These are phyloP conservation scores for Nigrospora osmanthi DNA, from an alignment of 2,329 filamentous ascomycete genomes.

Conservation along the genomic window DNA sequence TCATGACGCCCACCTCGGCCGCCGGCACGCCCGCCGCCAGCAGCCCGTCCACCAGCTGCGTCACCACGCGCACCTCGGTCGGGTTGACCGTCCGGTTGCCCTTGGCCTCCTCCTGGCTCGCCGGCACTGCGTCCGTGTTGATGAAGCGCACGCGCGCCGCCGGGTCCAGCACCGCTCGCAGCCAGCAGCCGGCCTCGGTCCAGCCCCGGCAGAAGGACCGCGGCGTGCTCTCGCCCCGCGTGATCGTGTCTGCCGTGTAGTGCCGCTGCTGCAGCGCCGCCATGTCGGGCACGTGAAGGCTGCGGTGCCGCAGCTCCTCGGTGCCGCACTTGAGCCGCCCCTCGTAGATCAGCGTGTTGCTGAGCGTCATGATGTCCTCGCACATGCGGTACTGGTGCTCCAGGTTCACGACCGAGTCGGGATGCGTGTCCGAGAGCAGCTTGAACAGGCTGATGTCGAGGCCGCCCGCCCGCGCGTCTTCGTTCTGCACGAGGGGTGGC, in stretches of 20 bases:
- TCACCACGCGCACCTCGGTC: slow-evolving; percentile 69
- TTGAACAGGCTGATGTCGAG: slow-evolving; percentile 93
- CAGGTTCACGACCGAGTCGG: slow-evolving; percentile 79
- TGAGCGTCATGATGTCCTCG: slow-evolving; percentile 90
- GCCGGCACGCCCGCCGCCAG: slow-evolving; percentile 68
- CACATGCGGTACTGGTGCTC: slow-evolving; percentile 99
- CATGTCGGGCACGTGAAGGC: slow-evolving; percentile 61
- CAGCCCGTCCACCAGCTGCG: slow-evolving; percentile 73
- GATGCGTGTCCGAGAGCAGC: slow-evolving; percentile 80
- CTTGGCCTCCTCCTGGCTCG: slow-evolving; percentile 62
- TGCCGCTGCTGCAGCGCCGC: slow-evolving; percentile 52
- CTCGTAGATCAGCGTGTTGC: slow-evolving; percentile 89
- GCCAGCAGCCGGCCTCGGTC: slow-evolving; percentile 57
- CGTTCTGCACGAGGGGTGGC: slow-evolving; percentile 88
- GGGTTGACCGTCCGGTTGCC: slow-evolving; percentile 86
- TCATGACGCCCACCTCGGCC: slow-evolving; percentile 84
- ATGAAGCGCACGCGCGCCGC: slow-evolving; percentile 73
- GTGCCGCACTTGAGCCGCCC: slow-evolving; percentile 86
- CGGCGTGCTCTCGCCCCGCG: slow-evolving; percentile 26
- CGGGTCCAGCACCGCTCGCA: slow-evolving; percentile 63
- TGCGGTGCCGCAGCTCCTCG: slow-evolving; percentile 60
- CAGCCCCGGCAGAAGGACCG: slow-evolving; percentile 49
- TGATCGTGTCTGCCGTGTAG: slow-evolving; percentile 40
- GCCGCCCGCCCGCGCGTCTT: slow-evolving; percentile 75
- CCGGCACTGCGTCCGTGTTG: slow-evolving; percentile 73